A percentile compares a stretch with the other conserved stretches of the same genome.
Evolutionary conservation across 148 eudicot species (phyloP).

Genomic region (Chenopodium quinoa): DNA sequence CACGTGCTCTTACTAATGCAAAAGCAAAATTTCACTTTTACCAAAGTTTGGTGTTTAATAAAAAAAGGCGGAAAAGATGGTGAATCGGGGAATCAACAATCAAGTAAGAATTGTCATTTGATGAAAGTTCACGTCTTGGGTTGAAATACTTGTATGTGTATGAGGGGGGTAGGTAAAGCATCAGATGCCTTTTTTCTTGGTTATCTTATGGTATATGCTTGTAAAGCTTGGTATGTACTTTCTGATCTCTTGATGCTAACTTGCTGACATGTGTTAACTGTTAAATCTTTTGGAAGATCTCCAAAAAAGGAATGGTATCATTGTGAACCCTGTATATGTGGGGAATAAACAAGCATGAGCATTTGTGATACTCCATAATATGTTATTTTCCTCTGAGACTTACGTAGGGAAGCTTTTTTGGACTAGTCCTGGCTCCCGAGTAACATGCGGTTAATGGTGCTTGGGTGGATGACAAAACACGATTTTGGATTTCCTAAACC

Average conservation of each 20-base stretch:
- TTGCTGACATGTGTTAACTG: not conserved
- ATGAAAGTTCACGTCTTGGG: not conserved
- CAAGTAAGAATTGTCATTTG: not conserved
- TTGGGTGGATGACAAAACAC: not conserved
- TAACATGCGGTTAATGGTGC: not conserved
- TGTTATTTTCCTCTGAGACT: not conserved
- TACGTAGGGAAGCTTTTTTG: not conserved
- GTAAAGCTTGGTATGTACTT: not conserved
- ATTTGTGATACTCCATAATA: no score
- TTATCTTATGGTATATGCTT: not conserved
- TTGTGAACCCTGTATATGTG: not conserved
- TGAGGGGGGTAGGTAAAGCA: not conserved
- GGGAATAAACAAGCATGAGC: not conserved
- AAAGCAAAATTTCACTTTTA: not conserved
- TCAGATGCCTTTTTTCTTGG: not conserved
- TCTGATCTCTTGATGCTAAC: not conserved
- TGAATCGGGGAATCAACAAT: not conserved
- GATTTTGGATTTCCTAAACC: not conserved
- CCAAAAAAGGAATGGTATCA: not conserved
- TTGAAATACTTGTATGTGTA: not conserved
- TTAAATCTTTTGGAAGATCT: not conserved
- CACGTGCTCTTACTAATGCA: not conserved
- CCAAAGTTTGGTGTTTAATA: not conserved
- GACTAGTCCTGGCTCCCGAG: no score
- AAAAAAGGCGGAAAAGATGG: not conserved